Base-by-base conservation (phyloP, 139 green algal genomes). In the Pedinophyceae sp. region DNA sequence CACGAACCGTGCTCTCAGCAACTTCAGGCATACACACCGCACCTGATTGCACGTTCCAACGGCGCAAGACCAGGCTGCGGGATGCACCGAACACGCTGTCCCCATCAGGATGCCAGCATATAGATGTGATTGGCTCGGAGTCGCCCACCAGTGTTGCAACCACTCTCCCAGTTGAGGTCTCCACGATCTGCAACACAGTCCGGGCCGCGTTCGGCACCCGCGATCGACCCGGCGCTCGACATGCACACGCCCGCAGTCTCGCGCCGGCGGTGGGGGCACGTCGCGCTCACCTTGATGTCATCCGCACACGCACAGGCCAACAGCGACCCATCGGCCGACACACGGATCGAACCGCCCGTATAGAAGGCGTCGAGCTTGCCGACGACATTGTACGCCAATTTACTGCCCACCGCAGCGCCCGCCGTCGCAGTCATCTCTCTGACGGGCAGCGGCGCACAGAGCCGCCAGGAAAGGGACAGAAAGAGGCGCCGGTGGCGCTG, bases 341-440 rank as follows among this genome's bases (percentile, higher is more conserved):
- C 41, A 3, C 61, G 45, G 5, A 81, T 67, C 15, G 68, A 47
- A 10, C 85, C 87, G 27, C 85, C 85, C 5, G 87, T 93, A 58
- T 89, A 95, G 27, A 95, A 95, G 0, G 84, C 79, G 47, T 93
- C 73, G 1, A 95, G 61, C 54, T 82, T 84, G n/a, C n/a, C n/a
- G n/a, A n/a, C n/a, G n/a, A n/a, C n/a, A n/a, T n/a, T n/a, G n/a
- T n/a, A n/a, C n/a, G n/a, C n/a, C n/a, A n/a, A n/a, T n/a, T n/a
- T n/a, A n/a, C n/a, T n/a, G n/a, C n/a, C n/a, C n/a, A n/a, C n/a
- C n/a, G n/a, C n/a, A n/a, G n/a, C n/a, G n/a, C n/a, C n/a, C n/a
- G n/a, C n/a, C n/a, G n/a, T n/a, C n/a, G n/a, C n/a, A n/a, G n/a
- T n/a, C n/a, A n/a, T n/a, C n/a, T n/a, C n/a, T n/a, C n/a, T n/a